These are phyloP conservation scores for Pichia sp. DNA, from an alignment of 1,139 yeast species.

Conservation along the genomic window DNA sequence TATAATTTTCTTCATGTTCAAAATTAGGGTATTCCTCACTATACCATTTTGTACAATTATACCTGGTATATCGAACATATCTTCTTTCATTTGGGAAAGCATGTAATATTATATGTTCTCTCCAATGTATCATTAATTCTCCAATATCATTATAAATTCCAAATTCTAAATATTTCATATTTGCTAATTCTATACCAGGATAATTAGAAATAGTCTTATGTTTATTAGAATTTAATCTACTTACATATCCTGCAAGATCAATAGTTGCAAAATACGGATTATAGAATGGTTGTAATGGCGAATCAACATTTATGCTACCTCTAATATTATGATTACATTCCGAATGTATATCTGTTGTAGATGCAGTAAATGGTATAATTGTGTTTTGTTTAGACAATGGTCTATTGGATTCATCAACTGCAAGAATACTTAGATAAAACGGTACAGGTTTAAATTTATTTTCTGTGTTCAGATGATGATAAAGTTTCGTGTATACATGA, in stretches of 20 bases:
- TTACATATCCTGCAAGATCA: not conserved
- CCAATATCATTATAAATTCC: constrained; percentile 2
- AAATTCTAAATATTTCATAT: not conserved
- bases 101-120: not conserved
- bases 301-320: not conserved
- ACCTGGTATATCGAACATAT: not conserved
- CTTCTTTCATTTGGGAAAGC: not conserved
- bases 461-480: not conserved
- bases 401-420: not conserved
- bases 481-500: not conserved
- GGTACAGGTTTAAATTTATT: not conserved
- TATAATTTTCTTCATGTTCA: not conserved
- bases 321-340: not conserved
- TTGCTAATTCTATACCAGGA: constrained; percentile 4
- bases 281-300: not conserved
- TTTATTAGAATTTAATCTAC: not conserved
- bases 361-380: constrained; percentile 1
- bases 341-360: not conserved
- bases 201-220: not conserved
- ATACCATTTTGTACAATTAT: not conserved
- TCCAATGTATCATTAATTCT: not conserved
- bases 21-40: not conserved
- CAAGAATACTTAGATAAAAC: not conserved
- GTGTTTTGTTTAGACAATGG: not conserved
- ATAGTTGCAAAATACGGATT: constrained; percentile 4